Evolutionary conservation across 2,329 filamentous ascomycete species (phyloP), one percentile per base, ranked within the genome.

Genomic region (Metarhizium brunneum): DNA sequence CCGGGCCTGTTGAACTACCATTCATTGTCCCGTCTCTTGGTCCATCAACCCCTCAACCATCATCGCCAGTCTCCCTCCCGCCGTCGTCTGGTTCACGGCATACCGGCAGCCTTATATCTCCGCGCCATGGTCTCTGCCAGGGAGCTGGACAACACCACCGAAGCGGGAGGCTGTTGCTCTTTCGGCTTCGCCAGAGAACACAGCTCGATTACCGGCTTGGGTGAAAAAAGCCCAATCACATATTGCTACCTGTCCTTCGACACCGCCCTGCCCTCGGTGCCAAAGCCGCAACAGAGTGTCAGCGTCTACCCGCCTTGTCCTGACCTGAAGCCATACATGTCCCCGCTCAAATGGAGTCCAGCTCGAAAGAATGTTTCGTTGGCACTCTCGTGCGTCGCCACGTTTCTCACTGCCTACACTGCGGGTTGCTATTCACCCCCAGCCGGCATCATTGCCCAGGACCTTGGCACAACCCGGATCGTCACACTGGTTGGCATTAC

Each of bases 371-470:
- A 76, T 29, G 68, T 88, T 57, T 83, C 88, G 62, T 82, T 92
- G 8, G 80, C 78, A 64, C 76, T 96, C 13, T 89, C 87, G 8
- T 95, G 88, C 66, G 69, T 84, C 6, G 89, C 88, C 1, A 95
- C 90, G 0, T 79, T 83, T 20, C 71, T 92, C 52, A 89, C 90
- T 0, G 90, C 90, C 6, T 95, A 92, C 68, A 82, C 87, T 0
- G 88, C 91, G 0, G 91, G 91, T 3, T 81, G 89, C 2, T 94
- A 94, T 69, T 87, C 86, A 6, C 86, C 90, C 0, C 82, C 88
- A 0, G 74, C 84, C 0, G 69, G 69, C 5, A 79, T 88, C 54
- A 84, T 96, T 76, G 79, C 78, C 1, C 68, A 73, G 2, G 81
- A 88, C 64, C 89, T 88, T 71, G 69, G 79, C 3, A 76, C 89